These are phyloP conservation scores for Verticillium longisporum DNA, from an alignment of 2,329 filamentous ascomycete genomes.

Conservation along the genomic window DNA sequence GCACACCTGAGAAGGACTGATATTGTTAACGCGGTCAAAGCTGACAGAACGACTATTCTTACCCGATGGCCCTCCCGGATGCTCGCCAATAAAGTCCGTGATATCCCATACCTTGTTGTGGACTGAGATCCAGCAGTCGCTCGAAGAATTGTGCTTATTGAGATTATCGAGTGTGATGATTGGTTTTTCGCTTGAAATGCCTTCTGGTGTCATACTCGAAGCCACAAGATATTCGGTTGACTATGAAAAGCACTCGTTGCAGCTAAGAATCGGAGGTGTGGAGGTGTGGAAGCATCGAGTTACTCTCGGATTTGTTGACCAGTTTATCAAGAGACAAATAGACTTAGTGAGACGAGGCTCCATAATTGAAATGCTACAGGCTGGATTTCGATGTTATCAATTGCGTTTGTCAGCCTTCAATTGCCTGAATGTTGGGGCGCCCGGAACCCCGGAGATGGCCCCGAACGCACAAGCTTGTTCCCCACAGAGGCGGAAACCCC, in stretches of 20 bases:
- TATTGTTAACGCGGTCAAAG: constrained; percentile 19
- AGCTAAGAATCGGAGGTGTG: not conserved
- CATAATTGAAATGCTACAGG: no score
- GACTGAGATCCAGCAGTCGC: constrained; percentile 61
- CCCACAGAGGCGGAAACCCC: no score
- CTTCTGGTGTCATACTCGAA: not conserved
- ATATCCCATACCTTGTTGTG: constrained; percentile 64
- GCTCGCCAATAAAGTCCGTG: constrained; percentile 50
- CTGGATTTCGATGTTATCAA: no score
- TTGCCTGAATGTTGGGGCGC: no score
- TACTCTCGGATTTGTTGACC: no score
- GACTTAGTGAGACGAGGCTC: no score
- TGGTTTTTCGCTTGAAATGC: not conserved
- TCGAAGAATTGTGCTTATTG: constrained; percentile 37
- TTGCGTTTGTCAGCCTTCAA: no score
- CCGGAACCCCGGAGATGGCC: no score
- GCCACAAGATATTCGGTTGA: not conserved
- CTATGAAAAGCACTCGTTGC: not conserved
- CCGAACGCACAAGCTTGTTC: no score
- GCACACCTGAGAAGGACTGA: constrained; percentile 39
- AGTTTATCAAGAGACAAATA: no score
- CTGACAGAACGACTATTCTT: not conserved
- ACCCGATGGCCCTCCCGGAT: constrained; percentile 29
- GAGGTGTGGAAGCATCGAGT: no score
- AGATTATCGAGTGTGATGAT: constrained; percentile 27